Percentiles rank a stretch among this genome's conserved stretches.
Evolutionary conservation across 2,329 filamentous ascomycete species (phyloP).

Genomic region (Clonostachys rhizophaga): DNA sequence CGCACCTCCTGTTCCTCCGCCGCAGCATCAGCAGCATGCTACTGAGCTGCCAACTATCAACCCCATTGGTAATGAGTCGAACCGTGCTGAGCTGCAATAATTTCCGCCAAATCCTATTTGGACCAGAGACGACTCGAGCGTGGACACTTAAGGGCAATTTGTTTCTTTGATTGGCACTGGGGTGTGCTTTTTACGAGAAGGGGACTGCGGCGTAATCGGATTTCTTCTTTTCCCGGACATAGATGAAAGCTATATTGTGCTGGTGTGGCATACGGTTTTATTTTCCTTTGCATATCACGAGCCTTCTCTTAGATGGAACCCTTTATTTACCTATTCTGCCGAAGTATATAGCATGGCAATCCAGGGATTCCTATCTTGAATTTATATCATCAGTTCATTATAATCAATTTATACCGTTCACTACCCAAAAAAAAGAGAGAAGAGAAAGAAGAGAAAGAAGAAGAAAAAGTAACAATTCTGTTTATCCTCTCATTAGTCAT

Average conservation of each 20-base stretch:
- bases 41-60: conserved; percentile 18
- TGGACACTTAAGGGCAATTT: too few relatives aligned
- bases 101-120: too few relatives aligned
- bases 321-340: neutral
- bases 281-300: neutral
- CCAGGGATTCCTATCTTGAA: neutral
- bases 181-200: too few relatives aligned
- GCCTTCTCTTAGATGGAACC: neutral
- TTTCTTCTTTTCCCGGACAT: too few relatives aligned
- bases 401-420: neutral
- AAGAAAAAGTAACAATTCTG: conserved; percentile 1
- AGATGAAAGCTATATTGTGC: too few relatives aligned
- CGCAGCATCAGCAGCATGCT: conserved; percentile 6
- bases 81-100: conserved; percentile 20
- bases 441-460: neutral
- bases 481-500: neutral
- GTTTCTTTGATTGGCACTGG: too few relatives aligned
- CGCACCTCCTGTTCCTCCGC: neutral
- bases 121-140: too few relatives aligned
- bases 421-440: neutral
- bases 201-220: too few relatives aligned
- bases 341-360: neutral
- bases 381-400: neutral
- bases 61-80: conserved; percentile 20
- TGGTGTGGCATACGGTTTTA: too few relatives aligned